These are phyloP conservation scores for Neurospora pannonica DNA, from an alignment of 495 filamentous ascomycete genomes.

Conservation along the genomic window DNA sequence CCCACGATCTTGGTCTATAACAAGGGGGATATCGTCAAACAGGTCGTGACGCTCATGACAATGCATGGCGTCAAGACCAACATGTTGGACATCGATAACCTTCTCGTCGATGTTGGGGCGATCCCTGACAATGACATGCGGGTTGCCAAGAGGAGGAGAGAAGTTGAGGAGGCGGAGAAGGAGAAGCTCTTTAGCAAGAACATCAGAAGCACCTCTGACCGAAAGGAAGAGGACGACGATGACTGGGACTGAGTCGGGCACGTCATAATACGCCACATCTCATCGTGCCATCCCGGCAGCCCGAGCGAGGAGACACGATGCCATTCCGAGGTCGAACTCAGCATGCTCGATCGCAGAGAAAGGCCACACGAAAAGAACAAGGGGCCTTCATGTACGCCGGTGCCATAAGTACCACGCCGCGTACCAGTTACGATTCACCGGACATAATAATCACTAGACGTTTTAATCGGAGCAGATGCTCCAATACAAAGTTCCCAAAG, in stretches of 20 bases:
- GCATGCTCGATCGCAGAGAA: background rate
- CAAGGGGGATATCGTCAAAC: conserved; percentile 82
- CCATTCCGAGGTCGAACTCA: background rate
- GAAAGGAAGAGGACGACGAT: conserved; percentile 56
- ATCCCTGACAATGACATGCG: conserved; percentile 67
- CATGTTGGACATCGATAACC: conserved; percentile 53
- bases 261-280: background rate
- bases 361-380: background rate
- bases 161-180: conserved; percentile 49
- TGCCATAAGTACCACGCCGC: background rate
- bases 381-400: background rate
- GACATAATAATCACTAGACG: background rate
- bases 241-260: conserved; percentile 60
- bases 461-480: background rate
- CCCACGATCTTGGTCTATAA: conserved; percentile 90
- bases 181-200: conserved; percentile 33
- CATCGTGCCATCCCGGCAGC: background rate
- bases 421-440: background rate
- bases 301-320: background rate
- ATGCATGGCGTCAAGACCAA: conserved; percentile 61
- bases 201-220: conserved; percentile 33
- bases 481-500: background rate
- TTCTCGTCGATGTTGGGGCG: conserved; percentile 76
- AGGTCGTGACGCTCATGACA: conserved; percentile 77
- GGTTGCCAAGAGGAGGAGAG: conserved; percentile 52